These are phyloP conservation scores for Malbranchea zuffiana DNA, from an alignment of 2,329 filamentous ascomycete genomes.

Conservation along the genomic window DNA sequence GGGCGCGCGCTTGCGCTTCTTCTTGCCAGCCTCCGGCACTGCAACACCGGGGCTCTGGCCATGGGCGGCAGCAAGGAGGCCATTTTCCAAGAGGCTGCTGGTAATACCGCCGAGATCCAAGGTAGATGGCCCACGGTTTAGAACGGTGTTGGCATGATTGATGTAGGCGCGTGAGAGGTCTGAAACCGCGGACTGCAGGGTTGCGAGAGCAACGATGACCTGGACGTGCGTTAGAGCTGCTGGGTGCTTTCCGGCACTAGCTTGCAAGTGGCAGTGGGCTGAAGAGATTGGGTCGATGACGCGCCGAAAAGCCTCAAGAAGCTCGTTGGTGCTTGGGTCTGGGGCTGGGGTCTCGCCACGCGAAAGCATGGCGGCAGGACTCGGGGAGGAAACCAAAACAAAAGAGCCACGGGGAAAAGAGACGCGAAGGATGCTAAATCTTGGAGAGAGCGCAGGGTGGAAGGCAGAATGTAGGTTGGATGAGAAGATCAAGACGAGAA, in stretches of 20 bases:
- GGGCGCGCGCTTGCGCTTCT: constrained; percentile 78
- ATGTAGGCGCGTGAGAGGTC: constrained; percentile 75
- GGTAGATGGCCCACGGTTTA: constrained; percentile 49
- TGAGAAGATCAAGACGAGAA: no score
- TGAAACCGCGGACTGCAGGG: constrained; percentile 67
- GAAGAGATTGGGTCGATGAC: constrained; percentile 3
- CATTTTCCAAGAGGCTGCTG: constrained; percentile 35
- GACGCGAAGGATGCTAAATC: no score
- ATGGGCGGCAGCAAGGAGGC: constrained; percentile 28
- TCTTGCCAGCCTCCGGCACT: constrained; percentile 52
- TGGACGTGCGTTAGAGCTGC: constrained; percentile 32
- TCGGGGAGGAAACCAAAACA: constrained; percentile 3
- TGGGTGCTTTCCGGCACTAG: neutral
- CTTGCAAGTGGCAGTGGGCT: neutral
- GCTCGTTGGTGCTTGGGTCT: no score
- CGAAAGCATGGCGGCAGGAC: constrained; percentile 1
- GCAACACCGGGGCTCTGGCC: constrained; percentile 19
- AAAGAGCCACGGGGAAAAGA: no score
- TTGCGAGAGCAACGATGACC: constrained; percentile 67
- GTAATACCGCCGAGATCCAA: constrained; percentile 44
- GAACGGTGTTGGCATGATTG: constrained; percentile 74
- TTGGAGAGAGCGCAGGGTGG: neutral
- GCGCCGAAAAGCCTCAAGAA: constrained; percentile 1
- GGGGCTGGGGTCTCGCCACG: neutral
- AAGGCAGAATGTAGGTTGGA: neutral